Percentiles rank a stretch among this genome's conserved stretches.
phyloP scores from a whole-genome alignment of 2,329 filamentous ascomycete species.

The Stylonectria norvegica region DNA sequence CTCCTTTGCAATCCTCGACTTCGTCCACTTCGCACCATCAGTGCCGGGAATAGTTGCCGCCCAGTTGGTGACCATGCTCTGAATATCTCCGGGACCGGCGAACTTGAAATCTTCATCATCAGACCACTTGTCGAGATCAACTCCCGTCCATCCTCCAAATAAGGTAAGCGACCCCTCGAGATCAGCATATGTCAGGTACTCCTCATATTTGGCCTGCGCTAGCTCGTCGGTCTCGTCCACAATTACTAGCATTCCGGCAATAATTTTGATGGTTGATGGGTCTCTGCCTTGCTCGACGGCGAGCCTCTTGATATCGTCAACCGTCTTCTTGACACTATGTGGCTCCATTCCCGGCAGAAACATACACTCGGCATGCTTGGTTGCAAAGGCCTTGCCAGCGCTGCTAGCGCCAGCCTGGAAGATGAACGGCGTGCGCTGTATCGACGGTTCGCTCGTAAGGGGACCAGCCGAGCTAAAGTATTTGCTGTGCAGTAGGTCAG shows the following conservation, averaged over 20 bases:
- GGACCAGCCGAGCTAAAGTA: slow-evolving; percentile 35
- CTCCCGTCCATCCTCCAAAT: slow-evolving; percentile 46
- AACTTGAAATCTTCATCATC: slow-evolving; percentile 46
- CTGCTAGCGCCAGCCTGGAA: slow-evolving; percentile 45
- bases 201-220: slow-evolving; percentile 40
- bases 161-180: slow-evolving; percentile 41
- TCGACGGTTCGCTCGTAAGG: slow-evolving; percentile 42
- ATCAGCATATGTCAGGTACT: slow-evolving; percentile 41
- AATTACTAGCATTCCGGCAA: slow-evolving; percentile 41
- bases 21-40: slow-evolving; percentile 48
- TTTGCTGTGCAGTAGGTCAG: slow-evolving; percentile 8
- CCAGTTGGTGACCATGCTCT: slow-evolving; percentile 19
- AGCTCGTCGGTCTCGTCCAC: slow-evolving; percentile 43
- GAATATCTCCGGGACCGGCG: slow-evolving; percentile 37
- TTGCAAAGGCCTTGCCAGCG: slow-evolving; percentile 42
- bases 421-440: slow-evolving; percentile 45
- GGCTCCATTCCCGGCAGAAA: slow-evolving; percentile 44
- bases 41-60: slow-evolving; percentile 10
- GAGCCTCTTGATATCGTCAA: slow-evolving; percentile 39
- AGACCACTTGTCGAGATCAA: slow-evolving; percentile 38
- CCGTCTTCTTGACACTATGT: slow-evolving; percentile 37
- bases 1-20: slow-evolving; percentile 53
- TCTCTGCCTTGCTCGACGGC: slow-evolving; percentile 38
- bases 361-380: slow-evolving; percentile 31
- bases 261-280: slow-evolving; percentile 39